Evolutionary conservation across 2,329 filamentous ascomycete species (phyloP), one percentile per base, ranked within the genome.

Genomic region (Ilyonectria destructans): DNA sequence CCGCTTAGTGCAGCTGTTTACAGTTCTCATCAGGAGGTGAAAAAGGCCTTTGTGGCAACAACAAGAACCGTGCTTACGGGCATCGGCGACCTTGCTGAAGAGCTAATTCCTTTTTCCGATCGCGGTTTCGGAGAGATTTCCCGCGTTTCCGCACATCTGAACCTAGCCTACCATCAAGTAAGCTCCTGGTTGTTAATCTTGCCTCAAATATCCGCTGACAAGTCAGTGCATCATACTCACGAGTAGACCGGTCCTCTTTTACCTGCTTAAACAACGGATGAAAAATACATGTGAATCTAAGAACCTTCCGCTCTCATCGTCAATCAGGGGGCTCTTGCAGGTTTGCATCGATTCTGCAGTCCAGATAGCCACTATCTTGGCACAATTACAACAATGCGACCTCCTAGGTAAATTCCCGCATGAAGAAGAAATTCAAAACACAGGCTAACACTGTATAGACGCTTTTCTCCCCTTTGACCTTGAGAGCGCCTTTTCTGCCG

Each of bases 381-480:
- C 59, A 6, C 55, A 62, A 29, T 23, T 67, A 6, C 62, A 67
- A 29, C 43, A 61, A 40, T 46, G 62, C n/a, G 43, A 46, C 17
- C 40, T 67, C 17, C 40, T 67, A 31, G 59, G 65, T 63, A n/a
- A 58, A 10, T n/a, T 13, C 1, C 40, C 8, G 13, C 17, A 8
- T 35, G 8, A 49, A 13, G 10, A 8, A 23, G 8, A 49, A 6
- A 49, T 21, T 15, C 48, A 48, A 33, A 9, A n/a, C 15, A 9
- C 12, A n/a, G 15, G 48, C 48, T 59, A 26, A 35, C 26, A n/a
- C 13, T 33, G 2, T 9, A 21, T 17, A 63, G 65, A 67, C 23
- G 48, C 58, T 29, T 58, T 67, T 29, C 37, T 67, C 7, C 65
- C 65, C 5, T 67, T 67, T 37, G 66, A 68, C 56, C 58, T 68